Evolutionary conservation across 768 basidiomycete genomes (phyloP), one percentile per base, ranked within the genome.

Genomic region (Udeniomyces megalosporus): DNA sequence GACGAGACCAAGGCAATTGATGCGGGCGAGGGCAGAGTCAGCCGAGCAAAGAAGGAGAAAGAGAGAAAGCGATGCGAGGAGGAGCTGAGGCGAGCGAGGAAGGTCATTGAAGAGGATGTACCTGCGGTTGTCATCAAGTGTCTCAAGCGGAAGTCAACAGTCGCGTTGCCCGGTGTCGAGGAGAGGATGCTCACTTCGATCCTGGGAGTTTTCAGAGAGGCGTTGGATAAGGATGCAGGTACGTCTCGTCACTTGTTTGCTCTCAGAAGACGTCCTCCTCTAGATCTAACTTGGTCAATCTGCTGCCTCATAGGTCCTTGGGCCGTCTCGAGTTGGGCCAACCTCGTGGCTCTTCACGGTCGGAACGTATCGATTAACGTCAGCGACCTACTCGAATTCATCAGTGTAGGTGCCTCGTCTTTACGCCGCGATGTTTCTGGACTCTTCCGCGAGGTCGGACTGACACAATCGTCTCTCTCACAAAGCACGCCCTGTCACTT

Each of bases 61-160:
- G 44, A 11, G 26, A 5, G 22, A 20, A n/a, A 35, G 4, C 1
- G 55, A 44, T 24, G 55, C 28, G 55, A 57, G 46, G 35, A 24
- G 22, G 44, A 57, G 44, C 55, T 57, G 29, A 2, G 44, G 44
- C 26, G 29, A 22, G 55, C 55, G 10, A 15, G 62, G n/a, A 63
- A 63, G 48, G 56, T 63, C 17, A 35, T 56, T 28, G 62, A 63
- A 24, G 62, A 63, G 62, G 62, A 63, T 17, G 56, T 63, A 7
- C 54, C 49, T 12, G n/a, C 56, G 34, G 48, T 46, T 1, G 62
- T 58, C 29, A 54, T 63, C 38, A 57, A 57, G 24, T 46, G 49
- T 4, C 50, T 63, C 14, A 51, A 50, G 50, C 51, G 49, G 44
- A 63, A 52, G 49, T 29, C n/a, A n/a, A n/a, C n/a, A n/a, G n/a